These are phyloP conservation scores for Kodamaea kakaduensis DNA, from an alignment of 805 yeast genomes.

Conservation along the genomic window DNA sequence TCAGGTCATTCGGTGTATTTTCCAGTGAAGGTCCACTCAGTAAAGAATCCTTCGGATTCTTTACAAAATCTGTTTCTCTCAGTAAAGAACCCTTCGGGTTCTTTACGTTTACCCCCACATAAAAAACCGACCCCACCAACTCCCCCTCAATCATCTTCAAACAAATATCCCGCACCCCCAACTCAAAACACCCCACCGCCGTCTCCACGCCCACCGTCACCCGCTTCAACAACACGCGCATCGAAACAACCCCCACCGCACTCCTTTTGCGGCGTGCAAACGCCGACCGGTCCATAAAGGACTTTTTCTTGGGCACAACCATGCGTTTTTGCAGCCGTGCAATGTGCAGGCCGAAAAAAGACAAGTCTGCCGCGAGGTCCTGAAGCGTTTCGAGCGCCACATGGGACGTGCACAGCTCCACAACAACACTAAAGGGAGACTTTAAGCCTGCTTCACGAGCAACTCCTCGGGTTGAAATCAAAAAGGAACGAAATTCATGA, in stretches of 20 bases:
- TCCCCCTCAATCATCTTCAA: slow-evolving; percentile 5
- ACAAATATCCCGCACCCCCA: not conserved
- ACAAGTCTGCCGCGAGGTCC: too few relatives aligned
- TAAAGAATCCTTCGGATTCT: too few relatives aligned
- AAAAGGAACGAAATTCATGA: not conserved
- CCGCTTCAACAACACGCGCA: slow-evolving; percentile 3
- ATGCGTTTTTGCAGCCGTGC: slow-evolving; percentile 1
- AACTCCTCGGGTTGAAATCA: not conserved
- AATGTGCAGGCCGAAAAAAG: slow-evolving; percentile 1
- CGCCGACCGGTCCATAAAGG: slow-evolving; percentile 1
- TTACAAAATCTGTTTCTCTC: too few relatives aligned
- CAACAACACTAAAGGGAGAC: not conserved
- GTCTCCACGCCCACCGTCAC: not conserved
- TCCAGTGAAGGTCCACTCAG: not conserved
- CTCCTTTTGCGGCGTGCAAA: slow-evolving; percentile 1
- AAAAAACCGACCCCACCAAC: slow-evolving; percentile 6
- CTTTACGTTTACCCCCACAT: slow-evolving; percentile 1
- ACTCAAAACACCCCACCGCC: slow-evolving; percentile 1
- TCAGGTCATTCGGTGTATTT: too few relatives aligned
- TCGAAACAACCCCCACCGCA: slow-evolving; percentile 1
- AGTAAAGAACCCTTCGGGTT: too few relatives aligned
- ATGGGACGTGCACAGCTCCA: not conserved
- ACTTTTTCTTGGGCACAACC: not conserved
- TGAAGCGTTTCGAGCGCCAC: too few relatives aligned
- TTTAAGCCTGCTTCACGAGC: not conserved